Evolutionary conservation across 2,329 filamentous ascomycete species (phyloP).

Genomic region (Scedosporium aurantiacum): DNA sequence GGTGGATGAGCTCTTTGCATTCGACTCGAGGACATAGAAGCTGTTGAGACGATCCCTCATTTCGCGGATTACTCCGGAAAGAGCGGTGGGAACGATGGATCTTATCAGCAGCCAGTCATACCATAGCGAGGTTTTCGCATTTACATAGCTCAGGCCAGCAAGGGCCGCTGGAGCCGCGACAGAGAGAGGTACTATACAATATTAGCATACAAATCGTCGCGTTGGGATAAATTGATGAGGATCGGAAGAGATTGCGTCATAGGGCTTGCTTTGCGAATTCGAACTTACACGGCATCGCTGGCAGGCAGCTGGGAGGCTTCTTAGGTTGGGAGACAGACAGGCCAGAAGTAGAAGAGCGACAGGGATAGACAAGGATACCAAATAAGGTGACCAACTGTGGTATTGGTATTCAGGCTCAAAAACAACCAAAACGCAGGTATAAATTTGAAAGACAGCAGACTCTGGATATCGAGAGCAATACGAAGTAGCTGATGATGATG

Average conservation of each 20-base stretch:
- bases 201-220: neutral
- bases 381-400: no score
- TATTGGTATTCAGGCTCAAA: no score
- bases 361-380: neutral
- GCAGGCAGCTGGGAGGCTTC: neutral
- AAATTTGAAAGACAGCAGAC: no score
- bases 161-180: constrained; percentile 49
- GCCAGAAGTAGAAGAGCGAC: neutral
- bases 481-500: no score
- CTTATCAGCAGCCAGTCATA: constrained; percentile 55
- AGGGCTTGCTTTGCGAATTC: neutral
- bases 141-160: constrained; percentile 65
- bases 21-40: constrained; percentile 65
- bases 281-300: neutral
- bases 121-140: constrained; percentile 56
- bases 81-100: constrained; percentile 34
- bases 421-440: no score
- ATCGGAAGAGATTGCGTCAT: no score
- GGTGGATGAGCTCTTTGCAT: constrained; percentile 40
- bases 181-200: constrained; percentile 10
- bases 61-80: constrained; percentile 35
- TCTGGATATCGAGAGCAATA: no score
- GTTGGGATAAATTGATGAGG: neutral
- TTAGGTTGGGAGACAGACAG: neutral
- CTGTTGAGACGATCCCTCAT: constrained; percentile 51